Conservation (phyloP, 768 basidiomycete species). For the Trametes punicea region DNA sequence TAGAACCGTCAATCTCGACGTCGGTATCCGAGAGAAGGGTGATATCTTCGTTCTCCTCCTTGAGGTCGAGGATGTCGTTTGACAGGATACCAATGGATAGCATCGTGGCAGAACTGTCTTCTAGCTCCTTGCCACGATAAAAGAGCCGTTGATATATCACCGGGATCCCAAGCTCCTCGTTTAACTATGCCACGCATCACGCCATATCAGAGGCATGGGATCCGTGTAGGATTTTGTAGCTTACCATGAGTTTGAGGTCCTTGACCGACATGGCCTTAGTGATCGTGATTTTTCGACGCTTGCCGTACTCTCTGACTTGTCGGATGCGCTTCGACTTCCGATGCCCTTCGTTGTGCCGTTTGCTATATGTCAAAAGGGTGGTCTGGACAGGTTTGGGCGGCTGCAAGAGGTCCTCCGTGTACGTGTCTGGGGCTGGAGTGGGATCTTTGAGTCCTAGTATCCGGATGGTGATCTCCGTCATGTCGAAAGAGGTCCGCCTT, state of each 20-base stretch:
- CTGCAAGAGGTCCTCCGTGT: constrained; percentile 26
- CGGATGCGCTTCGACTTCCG: constrained; percentile 69
- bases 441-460: constrained; percentile 36
- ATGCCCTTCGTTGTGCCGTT: constrained; percentile 37
- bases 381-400: constrained; percentile 15
- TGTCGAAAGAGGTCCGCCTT: constrained; percentile 56
- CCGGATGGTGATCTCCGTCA: constrained; percentile 61
- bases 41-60: constrained; percentile 57
- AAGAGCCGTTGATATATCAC: constrained; percentile 75
- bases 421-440: constrained; percentile 26
- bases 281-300: constrained; percentile 51
- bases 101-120: constrained; percentile 51
- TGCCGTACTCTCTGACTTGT: constrained; percentile 48
- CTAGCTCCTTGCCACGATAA: constrained; percentile 57
- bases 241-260: constrained; percentile 72
- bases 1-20: constrained; percentile 31
- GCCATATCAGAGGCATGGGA: background rate
- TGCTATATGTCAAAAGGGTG: constrained; percentile 33
- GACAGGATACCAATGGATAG: constrained; percentile 54
- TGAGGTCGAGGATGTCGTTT: constrained; percentile 65
- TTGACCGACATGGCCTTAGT: constrained; percentile 68
- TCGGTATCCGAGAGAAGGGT: constrained; percentile 53
- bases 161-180: constrained; percentile 60
- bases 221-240: constrained; percentile 21
- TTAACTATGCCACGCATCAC: constrained; percentile 42